Evolutionary conservation across 495 filamentous ascomycete species (phyloP).

Genomic region (Lentithecium fluviatile): DNA sequence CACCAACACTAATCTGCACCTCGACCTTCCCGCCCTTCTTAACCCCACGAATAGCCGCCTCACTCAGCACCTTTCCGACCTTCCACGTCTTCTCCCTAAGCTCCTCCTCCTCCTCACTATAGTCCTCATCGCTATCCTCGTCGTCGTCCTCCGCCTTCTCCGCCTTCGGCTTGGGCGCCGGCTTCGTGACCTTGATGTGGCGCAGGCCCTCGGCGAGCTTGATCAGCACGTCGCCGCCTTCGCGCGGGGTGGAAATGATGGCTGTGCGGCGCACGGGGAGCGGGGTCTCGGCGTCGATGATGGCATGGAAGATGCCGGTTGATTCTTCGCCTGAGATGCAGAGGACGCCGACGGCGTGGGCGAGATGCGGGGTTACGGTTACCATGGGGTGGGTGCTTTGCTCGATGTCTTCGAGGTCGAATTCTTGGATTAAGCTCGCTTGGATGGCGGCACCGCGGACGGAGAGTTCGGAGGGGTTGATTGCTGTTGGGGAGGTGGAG

Average conservation of each 20-base stretch:
- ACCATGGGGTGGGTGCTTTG: constrained; percentile 94
- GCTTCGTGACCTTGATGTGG: constrained; percentile 86
- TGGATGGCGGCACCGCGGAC: constrained; percentile 93
- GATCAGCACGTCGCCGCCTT: constrained; percentile 82
- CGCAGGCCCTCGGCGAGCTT: constrained; percentile 81
- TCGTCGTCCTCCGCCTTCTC: constrained; percentile 57
- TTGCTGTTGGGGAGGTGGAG: constrained; percentile 67
- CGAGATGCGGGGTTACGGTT: constrained; percentile 86
- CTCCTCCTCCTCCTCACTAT: constrained; percentile 83
- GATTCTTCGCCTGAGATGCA: constrained; percentile 61
- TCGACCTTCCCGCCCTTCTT: constrained; percentile 91
- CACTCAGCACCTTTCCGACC: constrained; percentile 76
- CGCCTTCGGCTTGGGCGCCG: constrained; percentile 67
- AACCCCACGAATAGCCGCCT: constrained; percentile 76
- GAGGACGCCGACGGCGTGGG: constrained; percentile 83
- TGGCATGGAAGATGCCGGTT: constrained; percentile 67
- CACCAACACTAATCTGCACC: constrained; percentile 80
- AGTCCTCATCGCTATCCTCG: constrained; percentile 63
- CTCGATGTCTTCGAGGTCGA: constrained; percentile 88
- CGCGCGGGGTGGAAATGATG: constrained; percentile 67
- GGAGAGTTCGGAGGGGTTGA: constrained; percentile 90
- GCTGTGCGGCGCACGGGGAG: constrained; percentile 82
- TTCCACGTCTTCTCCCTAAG: constrained; percentile 90
- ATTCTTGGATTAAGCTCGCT: constrained; percentile 87
- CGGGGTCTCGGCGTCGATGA: constrained; percentile 82